Conservation (phyloP, 1,284 basidiomycete species). For the Malassezia equina region DNA sequence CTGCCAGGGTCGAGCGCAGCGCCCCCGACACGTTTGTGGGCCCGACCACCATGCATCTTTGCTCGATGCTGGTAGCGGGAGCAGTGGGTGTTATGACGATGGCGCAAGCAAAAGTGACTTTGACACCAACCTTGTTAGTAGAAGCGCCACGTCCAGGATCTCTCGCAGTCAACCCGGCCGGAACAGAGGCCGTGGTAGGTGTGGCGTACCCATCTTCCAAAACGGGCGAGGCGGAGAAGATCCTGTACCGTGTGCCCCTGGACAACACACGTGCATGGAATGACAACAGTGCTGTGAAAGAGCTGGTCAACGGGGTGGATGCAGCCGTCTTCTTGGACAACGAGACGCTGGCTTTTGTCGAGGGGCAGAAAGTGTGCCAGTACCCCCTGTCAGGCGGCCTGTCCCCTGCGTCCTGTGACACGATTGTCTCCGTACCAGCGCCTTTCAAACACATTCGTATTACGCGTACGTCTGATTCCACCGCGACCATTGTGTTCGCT, state of each 20-base stretch:
- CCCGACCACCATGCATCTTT: neutral
- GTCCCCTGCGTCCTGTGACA: neutral
- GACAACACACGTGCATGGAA: neutral
- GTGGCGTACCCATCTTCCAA: neutral
- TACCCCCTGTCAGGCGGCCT: neutral
- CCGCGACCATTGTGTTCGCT: slow-evolving; percentile 21
- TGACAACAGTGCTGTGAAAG: neutral
- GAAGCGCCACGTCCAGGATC: slow-evolving; percentile 13
- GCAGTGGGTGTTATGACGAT: neutral
- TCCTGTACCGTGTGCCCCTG: slow-evolving; percentile 10
- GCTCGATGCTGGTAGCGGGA: neutral
- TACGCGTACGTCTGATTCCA: neutral
- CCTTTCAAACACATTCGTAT: slow-evolving; percentile 4
- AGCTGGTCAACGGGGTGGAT: neutral
- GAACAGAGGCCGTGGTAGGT: slow-evolving; percentile 6
- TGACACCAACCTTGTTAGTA: slow-evolving; percentile 10
- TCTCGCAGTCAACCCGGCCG: neutral
- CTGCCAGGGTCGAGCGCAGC: no score
- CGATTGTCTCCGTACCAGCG: slow-evolving; percentile 7
- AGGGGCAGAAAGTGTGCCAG: slow-evolving; percentile 1
- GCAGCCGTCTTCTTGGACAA: slow-evolving; percentile 6
- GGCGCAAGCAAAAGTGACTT: neutral
- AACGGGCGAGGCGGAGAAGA: neutral
- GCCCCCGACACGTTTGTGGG: no score
- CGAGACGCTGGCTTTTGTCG: neutral